phyloP scores from a whole-genome alignment of 2,329 filamentous ascomycete species.

The Trichoderma lentiforme region DNA sequence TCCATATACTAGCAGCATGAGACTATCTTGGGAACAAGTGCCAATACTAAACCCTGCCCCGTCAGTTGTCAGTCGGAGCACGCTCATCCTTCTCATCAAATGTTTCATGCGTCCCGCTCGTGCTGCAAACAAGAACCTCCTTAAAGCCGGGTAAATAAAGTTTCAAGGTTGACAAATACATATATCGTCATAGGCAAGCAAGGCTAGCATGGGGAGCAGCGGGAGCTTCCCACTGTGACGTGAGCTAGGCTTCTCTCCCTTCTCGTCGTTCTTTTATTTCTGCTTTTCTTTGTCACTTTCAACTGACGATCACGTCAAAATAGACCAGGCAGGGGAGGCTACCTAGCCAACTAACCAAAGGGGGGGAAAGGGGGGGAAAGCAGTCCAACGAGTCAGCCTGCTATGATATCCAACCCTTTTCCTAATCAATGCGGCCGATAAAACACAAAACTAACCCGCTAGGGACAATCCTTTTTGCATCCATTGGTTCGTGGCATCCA shows the following conservation, averaged over 20 bases:
- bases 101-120: slow-evolving; percentile 9
- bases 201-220: background rate
- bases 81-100: background rate
- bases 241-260: background rate
- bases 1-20: background rate
- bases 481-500: background rate
- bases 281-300: background rate
- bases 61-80: background rate
- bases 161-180: slow-evolving; percentile 4
- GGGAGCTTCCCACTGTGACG: background rate
- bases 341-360: background rate
- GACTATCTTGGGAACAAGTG: background rate
- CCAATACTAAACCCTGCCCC: background rate
- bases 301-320: background rate
- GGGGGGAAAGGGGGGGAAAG: background rate
- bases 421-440: background rate
- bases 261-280: background rate
- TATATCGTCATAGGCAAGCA: background rate
- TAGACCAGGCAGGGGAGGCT: background rate
- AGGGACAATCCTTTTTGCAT: background rate
- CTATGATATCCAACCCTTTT: slow-evolving; percentile 4
- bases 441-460: background rate
- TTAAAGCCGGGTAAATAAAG: background rate
- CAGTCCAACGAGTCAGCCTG: slow-evolving; percentile 8
- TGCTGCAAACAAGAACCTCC: background rate